Evolutionary conservation across 805 yeast genomes (phyloP), one percentile per base, ranked within the genome.

Genomic region (Candida loeiensis): DNA sequence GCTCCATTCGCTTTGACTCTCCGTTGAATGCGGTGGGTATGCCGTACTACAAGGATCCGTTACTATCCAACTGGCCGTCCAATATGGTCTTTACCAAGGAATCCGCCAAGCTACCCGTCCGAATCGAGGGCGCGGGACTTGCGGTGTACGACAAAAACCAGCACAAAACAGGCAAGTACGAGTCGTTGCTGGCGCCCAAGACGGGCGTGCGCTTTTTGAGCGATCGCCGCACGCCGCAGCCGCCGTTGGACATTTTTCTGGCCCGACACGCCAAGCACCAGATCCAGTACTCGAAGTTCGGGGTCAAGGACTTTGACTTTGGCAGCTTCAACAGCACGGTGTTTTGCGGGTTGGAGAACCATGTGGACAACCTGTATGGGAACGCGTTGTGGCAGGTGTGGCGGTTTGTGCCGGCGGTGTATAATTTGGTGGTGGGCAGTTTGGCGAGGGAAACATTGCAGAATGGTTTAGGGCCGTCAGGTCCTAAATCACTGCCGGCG

Each of bases 251-350:
- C 21, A 32, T 45, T 14, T 36, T 34, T 31, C 45, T 35, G 37
- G n/a, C 12, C 34, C 33, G 33, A n/a, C 91, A 83, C 63, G 69
- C 80, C 29, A 78, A 80, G 50, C 67, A 87, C 34, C 85, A 82
- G 44, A 85, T 91, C 39, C 75, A 82, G 30, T 91, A 90, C 59
- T 85, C 95, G 41, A 82, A 78, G 51, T 91, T 88, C 60, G 99
- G 99, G 19, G 89, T 93, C 21, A 88, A 84, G 50, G 96, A 89
- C 59, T 93, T 93, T 63, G 96, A 91, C 63, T 91, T 93, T 57
- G 81, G 77, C 39, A 83, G 80, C 51, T 91, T 84, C 66, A 91
- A 91, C 56, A 70, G 71, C 28, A 85, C 97, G 0, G 45, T 54
- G 1, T 57, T 47, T 36, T 78, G 97, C 2, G 97, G 98, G 0